Evolutionary conservation across 2,329 filamentous ascomycete genomes (phyloP).

Genomic region (Aspergillus candidus): DNA sequence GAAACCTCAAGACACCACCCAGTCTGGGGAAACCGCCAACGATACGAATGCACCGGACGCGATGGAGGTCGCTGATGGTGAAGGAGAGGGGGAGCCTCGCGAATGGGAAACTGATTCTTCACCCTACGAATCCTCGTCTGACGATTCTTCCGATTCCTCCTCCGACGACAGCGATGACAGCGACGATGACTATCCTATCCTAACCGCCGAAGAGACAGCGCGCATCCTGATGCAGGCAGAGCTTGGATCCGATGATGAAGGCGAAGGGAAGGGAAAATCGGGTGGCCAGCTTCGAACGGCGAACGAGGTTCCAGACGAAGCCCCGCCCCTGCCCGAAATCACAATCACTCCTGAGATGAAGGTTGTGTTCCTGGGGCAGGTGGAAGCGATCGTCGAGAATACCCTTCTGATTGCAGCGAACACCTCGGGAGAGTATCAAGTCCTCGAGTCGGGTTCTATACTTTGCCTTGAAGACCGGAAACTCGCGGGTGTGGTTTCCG

Average conservation of each 20-base stretch:
- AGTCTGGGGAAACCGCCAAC: background rate
- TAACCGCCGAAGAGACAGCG: constrained; percentile 76
- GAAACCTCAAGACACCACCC: constrained; percentile 4
- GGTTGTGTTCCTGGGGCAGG: constrained; percentile 66
- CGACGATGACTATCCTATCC: constrained; percentile 60
- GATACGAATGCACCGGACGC: constrained; percentile 5
- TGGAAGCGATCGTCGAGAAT: constrained; percentile 73
- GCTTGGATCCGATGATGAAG: constrained; percentile 72
- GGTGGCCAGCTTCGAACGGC: constrained; percentile 62
- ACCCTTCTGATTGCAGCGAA: constrained; percentile 72
- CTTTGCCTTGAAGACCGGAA: constrained; percentile 70
- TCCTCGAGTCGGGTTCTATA: constrained; percentile 76
- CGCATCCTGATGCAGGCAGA: constrained; percentile 80
- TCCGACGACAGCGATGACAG: constrained; percentile 50
- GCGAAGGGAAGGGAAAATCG: constrained; percentile 45
- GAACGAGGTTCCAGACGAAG: constrained; percentile 65
- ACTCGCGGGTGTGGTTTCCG: constrained; percentile 74
- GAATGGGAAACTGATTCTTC: constrained; percentile 85
- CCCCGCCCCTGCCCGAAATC: constrained; percentile 68
- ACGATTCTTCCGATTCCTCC: constrained; percentile 57
- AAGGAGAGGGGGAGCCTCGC: constrained; percentile 50
- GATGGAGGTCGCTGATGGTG: constrained; percentile 6
- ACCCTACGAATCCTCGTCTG: constrained; percentile 61
- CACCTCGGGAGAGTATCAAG: constrained; percentile 72
- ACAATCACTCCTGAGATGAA: constrained; percentile 70